Evolutionary conservation across 2,329 filamentous ascomycete species (phyloP).

Genomic region (Beauveria medogensis): DNA sequence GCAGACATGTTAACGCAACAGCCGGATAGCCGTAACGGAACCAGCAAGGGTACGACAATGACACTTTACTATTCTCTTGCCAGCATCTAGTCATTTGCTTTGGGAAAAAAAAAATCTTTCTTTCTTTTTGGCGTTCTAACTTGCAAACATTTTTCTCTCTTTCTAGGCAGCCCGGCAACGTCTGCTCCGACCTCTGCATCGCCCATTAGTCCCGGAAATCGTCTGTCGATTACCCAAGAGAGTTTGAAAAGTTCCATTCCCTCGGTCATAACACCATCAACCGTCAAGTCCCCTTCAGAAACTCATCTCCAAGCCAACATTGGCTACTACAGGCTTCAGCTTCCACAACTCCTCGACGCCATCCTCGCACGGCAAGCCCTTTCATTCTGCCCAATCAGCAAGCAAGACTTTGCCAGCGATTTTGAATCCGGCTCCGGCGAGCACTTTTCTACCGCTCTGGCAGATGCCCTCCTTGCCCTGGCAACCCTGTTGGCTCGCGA

Average conservation of each 20-base stretch:
- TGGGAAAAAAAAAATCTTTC: no score
- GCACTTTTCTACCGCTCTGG: background rate
- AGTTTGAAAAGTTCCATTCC: background rate
- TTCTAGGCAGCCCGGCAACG: background rate
- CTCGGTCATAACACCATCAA: background rate
- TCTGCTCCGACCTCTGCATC: background rate
- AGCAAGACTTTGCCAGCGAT: background rate
- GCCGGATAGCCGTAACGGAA: background rate
- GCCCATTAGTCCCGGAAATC: background rate
- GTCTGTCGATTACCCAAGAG: background rate
- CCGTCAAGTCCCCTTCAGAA: background rate
- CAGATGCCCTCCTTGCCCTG: background rate
- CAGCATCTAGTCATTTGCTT: background rate
- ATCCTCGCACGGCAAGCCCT: slow-evolving; percentile 1
- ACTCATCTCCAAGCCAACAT: background rate
- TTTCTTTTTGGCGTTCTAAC: background rate
- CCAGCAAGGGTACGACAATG: background rate
- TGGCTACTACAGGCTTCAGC: background rate
- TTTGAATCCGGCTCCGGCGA: background rate
- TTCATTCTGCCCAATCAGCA: background rate
- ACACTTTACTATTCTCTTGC: background rate
- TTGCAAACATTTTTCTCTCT: background rate
- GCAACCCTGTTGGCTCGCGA: background rate
- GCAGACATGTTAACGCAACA: background rate
- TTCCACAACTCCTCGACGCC: background rate